phyloP scores from a whole-genome alignment of 2,329 filamentous ascomycete species.

The Cladosporium sp. region DNA sequence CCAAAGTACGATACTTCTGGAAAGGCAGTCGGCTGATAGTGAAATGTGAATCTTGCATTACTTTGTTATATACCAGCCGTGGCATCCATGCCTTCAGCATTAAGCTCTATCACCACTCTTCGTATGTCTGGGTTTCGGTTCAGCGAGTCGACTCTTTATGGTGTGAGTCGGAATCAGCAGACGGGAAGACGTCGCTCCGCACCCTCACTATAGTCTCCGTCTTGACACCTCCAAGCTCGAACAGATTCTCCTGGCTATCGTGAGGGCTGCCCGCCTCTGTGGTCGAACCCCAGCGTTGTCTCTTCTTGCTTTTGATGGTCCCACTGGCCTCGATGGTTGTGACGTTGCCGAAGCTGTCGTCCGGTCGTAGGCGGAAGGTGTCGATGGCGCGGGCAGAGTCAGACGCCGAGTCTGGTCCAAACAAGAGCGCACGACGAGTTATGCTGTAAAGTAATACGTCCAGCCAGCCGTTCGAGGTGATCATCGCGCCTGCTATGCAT shows the following conservation, averaged over 20 bases:
- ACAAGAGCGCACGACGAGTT: conserved; percentile 51
- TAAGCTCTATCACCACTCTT: too few relatives aligned
- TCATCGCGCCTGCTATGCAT: conserved; percentile 51
- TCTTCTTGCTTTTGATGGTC: not conserved
- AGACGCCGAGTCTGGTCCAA: conserved; percentile 45
- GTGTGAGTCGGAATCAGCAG: not conserved
- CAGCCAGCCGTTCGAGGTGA: conserved; percentile 54
- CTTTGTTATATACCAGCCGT: too few relatives aligned
- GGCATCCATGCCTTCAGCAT: too few relatives aligned
- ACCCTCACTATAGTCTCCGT: conserved; percentile 9
- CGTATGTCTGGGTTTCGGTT: too few relatives aligned
- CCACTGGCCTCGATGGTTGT: conserved; percentile 22
- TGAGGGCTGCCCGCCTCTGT: not conserved
- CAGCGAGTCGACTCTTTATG: not conserved
- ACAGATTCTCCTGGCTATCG: conserved; percentile 7
- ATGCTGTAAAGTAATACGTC: conserved; percentile 55
- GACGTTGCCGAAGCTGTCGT: conserved; percentile 22
- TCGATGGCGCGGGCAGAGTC: conserved; percentile 21
- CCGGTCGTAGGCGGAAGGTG: conserved; percentile 22
- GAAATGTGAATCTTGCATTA: too few relatives aligned
- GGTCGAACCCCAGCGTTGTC: not conserved
- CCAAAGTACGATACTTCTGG: too few relatives aligned
- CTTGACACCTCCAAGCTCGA: not conserved
- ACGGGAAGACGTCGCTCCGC: not conserved
- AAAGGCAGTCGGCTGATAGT: too few relatives aligned